These are phyloP conservation scores for Cercophora sp. DNA, from an alignment of 495 filamentous ascomycete species.

Conservation along the genomic window DNA sequence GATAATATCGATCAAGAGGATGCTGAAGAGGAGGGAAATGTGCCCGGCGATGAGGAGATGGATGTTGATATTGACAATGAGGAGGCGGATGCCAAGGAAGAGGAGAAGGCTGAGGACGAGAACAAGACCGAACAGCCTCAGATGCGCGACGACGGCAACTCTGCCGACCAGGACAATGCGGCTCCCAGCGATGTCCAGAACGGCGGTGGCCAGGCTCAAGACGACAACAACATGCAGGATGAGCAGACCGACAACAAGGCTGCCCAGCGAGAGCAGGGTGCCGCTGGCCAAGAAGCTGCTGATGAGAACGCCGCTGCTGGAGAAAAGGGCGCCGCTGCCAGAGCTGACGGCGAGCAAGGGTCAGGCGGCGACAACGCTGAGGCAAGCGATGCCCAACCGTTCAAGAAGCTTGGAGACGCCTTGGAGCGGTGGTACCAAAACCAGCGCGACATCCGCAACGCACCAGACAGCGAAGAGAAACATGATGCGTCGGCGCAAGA, in stretches of 20 bases:
- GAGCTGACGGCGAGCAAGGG: constrained; percentile 52
- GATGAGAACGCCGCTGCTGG: constrained; percentile 47
- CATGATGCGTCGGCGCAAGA: constrained; percentile 50
- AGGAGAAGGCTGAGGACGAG: constrained; percentile 34
- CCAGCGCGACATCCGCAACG: constrained; percentile 69
- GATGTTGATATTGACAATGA: constrained; percentile 34
- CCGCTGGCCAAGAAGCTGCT: constrained; percentile 43
- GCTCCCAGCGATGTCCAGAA: constrained; percentile 62
- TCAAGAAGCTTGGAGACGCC: constrained; percentile 89
- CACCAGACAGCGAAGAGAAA: constrained; percentile 53
- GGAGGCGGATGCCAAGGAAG: constrained; percentile 28
- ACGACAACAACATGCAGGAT: constrained; percentile 41
- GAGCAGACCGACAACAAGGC: constrained; percentile 40
- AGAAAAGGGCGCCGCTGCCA: constrained; percentile 45
- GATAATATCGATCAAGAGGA: constrained; percentile 31
- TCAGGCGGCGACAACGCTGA: constrained; percentile 42
- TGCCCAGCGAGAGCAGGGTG: constrained; percentile 45
- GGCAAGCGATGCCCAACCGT: constrained; percentile 55
- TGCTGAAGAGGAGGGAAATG: constrained; percentile 28
- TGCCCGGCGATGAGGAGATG: constrained; percentile 34
- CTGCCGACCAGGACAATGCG: constrained; percentile 59
- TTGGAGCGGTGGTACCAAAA: constrained; percentile 90
- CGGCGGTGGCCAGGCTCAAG: constrained; percentile 55
- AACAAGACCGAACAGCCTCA: constrained; percentile 28
- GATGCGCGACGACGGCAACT: constrained; percentile 41